These are phyloP conservation scores for Suillus hirtellus DNA, from an alignment of 768 basidiomycete species.

Conservation along the genomic window DNA sequence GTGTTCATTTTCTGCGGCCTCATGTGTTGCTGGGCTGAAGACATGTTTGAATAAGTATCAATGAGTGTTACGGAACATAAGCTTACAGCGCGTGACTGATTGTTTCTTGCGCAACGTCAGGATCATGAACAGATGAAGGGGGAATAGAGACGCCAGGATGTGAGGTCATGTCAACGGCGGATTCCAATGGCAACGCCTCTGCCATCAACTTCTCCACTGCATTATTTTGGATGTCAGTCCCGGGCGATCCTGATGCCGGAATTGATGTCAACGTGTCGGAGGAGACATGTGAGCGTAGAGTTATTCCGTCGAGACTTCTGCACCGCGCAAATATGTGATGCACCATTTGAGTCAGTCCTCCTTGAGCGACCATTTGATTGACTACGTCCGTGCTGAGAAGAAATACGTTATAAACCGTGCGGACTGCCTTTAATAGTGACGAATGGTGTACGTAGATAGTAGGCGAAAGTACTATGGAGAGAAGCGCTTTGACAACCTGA, in stretches of 20 bases:
- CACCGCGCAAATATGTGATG: slow-evolving; percentile 93
- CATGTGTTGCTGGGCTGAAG: neutral
- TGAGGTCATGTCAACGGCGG: neutral
- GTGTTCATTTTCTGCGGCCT: slow-evolving; percentile 18
- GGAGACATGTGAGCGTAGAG: slow-evolving; percentile 22
- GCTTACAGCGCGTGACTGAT: neutral
- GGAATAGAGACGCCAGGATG: neutral
- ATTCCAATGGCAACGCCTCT: neutral
- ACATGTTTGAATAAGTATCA: neutral
- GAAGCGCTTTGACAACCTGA: slow-evolving; percentile 94
- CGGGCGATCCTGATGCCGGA: neutral
- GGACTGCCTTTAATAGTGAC: slow-evolving; percentile 90
- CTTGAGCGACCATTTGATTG: slow-evolving; percentile 98
- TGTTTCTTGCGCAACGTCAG: neutral
- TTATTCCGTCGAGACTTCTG: slow-evolving; percentile 34
- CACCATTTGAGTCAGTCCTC: slow-evolving; percentile 97
- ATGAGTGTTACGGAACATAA: neutral
- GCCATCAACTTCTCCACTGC: neutral
- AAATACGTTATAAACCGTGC: slow-evolving; percentile 98
- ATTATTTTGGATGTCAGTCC: neutral
- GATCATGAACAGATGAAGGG: neutral
- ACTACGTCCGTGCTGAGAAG: slow-evolving; percentile 85
- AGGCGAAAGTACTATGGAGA: slow-evolving; percentile 85
- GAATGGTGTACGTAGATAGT: slow-evolving; percentile 93
- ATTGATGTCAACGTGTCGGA: slow-evolving; percentile 22